A percentile compares a stretch with the other conserved stretches of the same genome.
Conservation (phyloP, 2,329 filamentous ascomycete genomes). For the Dendryphion nanum region DNA sequence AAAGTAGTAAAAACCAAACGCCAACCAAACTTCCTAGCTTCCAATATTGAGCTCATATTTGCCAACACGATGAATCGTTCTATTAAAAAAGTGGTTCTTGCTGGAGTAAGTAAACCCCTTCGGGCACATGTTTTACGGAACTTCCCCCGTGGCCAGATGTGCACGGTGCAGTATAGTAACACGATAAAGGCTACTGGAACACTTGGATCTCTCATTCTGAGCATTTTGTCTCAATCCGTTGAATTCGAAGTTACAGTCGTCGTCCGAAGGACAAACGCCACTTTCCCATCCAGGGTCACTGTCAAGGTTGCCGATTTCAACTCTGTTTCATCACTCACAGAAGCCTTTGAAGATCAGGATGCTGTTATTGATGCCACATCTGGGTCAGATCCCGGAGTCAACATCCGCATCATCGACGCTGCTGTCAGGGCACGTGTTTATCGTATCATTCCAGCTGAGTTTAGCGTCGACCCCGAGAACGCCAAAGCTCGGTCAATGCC, state of each 20-base stretch:
- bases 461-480: constrained; percentile 8
- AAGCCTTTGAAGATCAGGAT: constrained; percentile 52
- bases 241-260: constrained; percentile 1
- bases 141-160: too few species aligned
- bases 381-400: constrained; percentile 37
- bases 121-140: not conserved
- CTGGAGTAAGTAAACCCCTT: not conserved
- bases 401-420: constrained; percentile 28
- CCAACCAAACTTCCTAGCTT: too few species aligned
- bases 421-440: constrained; percentile 11
- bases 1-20: too few species aligned
- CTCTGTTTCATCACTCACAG: constrained; percentile 1
- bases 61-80: too few species aligned
- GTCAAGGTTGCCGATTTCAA: not conserved
- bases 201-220: not conserved
- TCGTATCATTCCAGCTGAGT: constrained; percentile 11
- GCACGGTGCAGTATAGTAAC: too few species aligned
- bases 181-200: not conserved
- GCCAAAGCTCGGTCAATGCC: constrained; percentile 7
- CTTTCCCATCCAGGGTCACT: not conserved
- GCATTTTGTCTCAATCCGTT: not conserved
- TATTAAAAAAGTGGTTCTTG: constrained; percentile 4
- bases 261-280: not conserved
- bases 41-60: not conserved
- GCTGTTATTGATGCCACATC: constrained; percentile 50